Base-by-base conservation (phyloP, 768 basidiomycete species). In the Lenzites betulinus region DNA sequence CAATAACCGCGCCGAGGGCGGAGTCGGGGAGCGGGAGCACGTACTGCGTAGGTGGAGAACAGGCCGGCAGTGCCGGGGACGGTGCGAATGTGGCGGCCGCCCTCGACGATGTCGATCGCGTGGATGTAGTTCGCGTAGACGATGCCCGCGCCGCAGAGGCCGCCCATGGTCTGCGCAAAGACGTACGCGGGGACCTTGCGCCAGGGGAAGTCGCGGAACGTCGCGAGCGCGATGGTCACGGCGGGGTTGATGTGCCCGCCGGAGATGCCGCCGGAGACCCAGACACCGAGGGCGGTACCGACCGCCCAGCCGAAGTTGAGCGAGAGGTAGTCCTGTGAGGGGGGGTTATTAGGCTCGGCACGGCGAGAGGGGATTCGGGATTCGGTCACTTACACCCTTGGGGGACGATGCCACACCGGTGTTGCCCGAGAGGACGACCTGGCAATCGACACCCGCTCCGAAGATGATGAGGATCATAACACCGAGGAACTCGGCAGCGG, bases 121-220 rank as follows among this genome's bases (percentile, higher is more conserved):
- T 85, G 83, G 66, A 82, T 80, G 67, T 88, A 90, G 65, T 86
- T 85, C 7, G 77, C 87, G 63, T 88, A 89, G 33, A 84, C 71
- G 42, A 85, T 68, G 1, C 79, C 81, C 15, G 81, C 82, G 18
- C 86, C 89, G 46, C 80, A 76, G 35, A 87, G 65, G 5, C 74
- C 87, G 22, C 88, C 89, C 50, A 89, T 69, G 20, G 87, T 58
- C 69, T 90, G 89, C 0, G 86, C 81, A 50, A 84, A 67, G 47
- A 89, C 81, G 69, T 85, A 92, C 22, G 66, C 79, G 0, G 92
- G 92, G 0, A 92, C 92, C 70, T 93, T 93, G 64, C 79, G 80
- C 87, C 89, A 89, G 0, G 92, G 89, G 73, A 93, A 92, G 47
- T 79, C 80, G 63, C 91, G 84, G 71, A 85, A 85, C 2, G 83